A percentile compares a stretch with the other conserved stretches of the same genome.
Evolutionary conservation across 371 early-diverging fungal genomes (phyloP).

Genomic region (Rhizopus arrhizus): DNA sequence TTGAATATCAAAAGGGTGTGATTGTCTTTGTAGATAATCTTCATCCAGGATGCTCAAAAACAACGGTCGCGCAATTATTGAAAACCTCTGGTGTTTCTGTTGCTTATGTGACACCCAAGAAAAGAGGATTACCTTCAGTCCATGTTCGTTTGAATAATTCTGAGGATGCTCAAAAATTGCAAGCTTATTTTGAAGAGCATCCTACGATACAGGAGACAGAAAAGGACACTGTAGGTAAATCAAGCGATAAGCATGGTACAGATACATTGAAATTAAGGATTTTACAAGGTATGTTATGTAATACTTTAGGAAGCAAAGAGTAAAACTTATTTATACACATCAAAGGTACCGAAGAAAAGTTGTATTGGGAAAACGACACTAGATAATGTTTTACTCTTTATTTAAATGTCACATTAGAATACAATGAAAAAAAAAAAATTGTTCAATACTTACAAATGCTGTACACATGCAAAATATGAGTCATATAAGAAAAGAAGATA

Average conservation of each 20-base stretch:
- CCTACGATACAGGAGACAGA: conserved; percentile 25
- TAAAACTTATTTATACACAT: neutral
- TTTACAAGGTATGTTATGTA: conserved; percentile 11
- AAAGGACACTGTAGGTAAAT: conserved; percentile 31
- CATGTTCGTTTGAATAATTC: conserved; percentile 35
- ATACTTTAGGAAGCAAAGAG: no score
- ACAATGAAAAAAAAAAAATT: conserved; percentile 2
- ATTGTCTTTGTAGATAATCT: conserved; percentile 35
- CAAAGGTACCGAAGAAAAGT: conserved; percentile 29
- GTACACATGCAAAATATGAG: no score
- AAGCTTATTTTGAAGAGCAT: conserved; percentile 29
- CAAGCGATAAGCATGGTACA: neutral
- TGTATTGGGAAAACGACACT: conserved; percentile 36
- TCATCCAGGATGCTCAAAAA: conserved; percentile 36
- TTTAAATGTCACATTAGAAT: neutral
- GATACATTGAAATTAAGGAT: conserved; percentile 16
- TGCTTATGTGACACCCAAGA: conserved; percentile 34
- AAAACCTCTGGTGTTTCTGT: conserved; percentile 35
- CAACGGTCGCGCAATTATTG: conserved; percentile 22
- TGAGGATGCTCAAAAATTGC: conserved; percentile 31
- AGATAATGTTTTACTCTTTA: no score
- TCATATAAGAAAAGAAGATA: no score
- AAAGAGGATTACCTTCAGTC: conserved; percentile 29
- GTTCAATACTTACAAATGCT: no score
- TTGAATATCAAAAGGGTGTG: conserved; percentile 24